Evolutionary conservation across 345 rosid genomes (phyloP).

Genomic region (Salix suchowensis): DNA sequence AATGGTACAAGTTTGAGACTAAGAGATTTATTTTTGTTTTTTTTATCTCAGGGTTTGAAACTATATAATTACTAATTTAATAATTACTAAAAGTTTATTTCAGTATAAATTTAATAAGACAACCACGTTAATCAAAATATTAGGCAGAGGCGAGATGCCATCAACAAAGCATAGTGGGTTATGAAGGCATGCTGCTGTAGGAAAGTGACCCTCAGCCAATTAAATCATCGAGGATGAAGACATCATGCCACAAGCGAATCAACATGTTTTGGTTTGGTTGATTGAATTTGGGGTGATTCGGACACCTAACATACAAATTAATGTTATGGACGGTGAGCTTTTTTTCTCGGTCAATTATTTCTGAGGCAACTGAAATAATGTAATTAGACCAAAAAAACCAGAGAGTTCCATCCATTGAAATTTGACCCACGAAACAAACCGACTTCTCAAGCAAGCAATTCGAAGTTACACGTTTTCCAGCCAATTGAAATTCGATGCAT

Average conservation of each 20-base stretch:
- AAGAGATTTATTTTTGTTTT: no score
- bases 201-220: neutral
- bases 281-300: neutral
- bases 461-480: neutral
- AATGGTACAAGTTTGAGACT: no score
- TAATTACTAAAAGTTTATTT: fast-evolving
- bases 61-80: fast-evolving
- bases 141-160: neutral
- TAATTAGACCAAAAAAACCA: neutral
- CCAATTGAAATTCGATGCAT: neutral
- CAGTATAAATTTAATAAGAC: fast-evolving
- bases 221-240: neutral
- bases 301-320: neutral
- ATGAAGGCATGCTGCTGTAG: neutral
- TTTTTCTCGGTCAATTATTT: no score
- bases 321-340: no score
- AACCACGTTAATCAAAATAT: no score
- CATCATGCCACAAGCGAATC: neutral
- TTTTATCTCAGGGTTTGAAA: no score
- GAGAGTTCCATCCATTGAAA: neutral
- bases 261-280: neutral
- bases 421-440: neutral
- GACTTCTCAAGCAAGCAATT: neutral
- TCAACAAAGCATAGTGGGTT: neutral
- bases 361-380: neutral